phyloP scores from a whole-genome alignment of 2,329 filamentous ascomycete genomes.

The Epichloe coenophiala region DNA sequence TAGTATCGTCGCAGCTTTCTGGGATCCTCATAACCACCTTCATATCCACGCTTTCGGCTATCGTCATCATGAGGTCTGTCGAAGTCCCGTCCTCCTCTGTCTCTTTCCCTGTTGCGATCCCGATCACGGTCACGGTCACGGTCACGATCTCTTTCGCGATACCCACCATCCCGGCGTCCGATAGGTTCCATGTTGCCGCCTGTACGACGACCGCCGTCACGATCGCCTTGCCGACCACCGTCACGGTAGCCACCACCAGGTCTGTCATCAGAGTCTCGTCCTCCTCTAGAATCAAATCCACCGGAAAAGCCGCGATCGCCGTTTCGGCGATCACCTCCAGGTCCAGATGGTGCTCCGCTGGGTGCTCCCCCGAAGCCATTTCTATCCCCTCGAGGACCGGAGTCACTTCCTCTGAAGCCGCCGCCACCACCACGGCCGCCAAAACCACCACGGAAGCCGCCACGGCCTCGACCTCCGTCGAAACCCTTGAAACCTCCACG shows the following conservation, averaged over 20 bases:
- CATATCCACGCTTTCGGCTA: conserved; percentile 56
- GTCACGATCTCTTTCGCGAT: conserved; percentile 36
- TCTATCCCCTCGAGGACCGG: conserved; percentile 21
- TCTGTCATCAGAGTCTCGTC: conserved; percentile 48
- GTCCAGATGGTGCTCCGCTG: conserved; percentile 47
- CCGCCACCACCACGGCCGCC: conserved; percentile 44
- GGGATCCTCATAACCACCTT: conserved; percentile 69
- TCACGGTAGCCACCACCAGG: conserved; percentile 30
- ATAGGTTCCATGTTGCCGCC: conserved; percentile 80
- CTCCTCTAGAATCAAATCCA: conserved; percentile 40
- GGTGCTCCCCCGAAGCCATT: conserved; percentile 36
- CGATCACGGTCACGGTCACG: conserved; percentile 30
- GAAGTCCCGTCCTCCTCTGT: conserved; percentile 20
- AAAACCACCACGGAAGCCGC: conserved; percentile 23
- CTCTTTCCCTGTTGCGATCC: conserved; percentile 24
- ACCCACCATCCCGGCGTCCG: conserved; percentile 49
- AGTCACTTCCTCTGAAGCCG: conserved; percentile 34
- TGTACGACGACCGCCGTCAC: conserved; percentile 32
- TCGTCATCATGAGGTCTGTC: conserved; percentile 46
- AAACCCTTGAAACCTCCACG: conserved; percentile 33
- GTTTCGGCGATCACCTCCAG: conserved; percentile 31
- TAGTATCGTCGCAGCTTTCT: conserved; percentile 53
- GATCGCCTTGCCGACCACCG: conserved; percentile 21
- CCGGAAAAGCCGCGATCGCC: conserved; percentile 29
- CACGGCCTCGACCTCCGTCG: conserved; percentile 28